Conservation (phyloP, 441 rosid genomes). For the California macrophylla region DNA sequence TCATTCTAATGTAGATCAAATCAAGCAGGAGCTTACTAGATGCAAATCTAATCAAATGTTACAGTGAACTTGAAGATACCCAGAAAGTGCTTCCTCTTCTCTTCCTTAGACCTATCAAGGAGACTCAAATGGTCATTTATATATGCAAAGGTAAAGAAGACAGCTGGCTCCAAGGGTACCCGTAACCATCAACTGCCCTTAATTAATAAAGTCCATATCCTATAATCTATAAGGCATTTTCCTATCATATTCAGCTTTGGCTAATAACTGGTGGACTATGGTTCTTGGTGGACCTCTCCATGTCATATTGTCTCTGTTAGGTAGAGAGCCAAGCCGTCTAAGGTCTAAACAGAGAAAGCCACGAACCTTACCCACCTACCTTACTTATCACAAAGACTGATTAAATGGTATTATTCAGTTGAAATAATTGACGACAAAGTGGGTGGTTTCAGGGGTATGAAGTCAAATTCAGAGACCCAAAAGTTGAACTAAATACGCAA, state of each 20-base stretch:
- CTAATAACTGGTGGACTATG: background rate
- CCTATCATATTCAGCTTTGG: constrained; percentile 7
- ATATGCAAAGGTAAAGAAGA: constrained; percentile 15
- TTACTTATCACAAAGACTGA: constrained; percentile 2
- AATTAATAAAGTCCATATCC: constrained; percentile 14
- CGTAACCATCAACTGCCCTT: constrained; percentile 21
- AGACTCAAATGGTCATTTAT: constrained; percentile 6
- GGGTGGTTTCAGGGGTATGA: constrained; percentile 6
- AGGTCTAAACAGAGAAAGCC: constrained; percentile 4
- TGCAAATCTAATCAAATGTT: constrained; percentile 2
- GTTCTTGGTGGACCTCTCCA: constrained; percentile 8
- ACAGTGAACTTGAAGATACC: background rate
- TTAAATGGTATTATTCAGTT: constrained; percentile 4
- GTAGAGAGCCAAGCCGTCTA: background rate
- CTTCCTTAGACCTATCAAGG: background rate
- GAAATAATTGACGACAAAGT: background rate
- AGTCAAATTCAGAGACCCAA: background rate
- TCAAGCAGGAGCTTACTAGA: background rate
- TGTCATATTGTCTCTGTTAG: constrained; percentile 2
- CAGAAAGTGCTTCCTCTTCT: background rate
- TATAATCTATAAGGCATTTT: constrained; percentile 1
- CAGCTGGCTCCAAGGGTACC: constrained; percentile 23
- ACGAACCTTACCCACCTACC: constrained; percentile 10
- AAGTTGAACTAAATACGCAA: background rate
- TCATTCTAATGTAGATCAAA: constrained; percentile 4